phyloP scores from a whole-genome alignment of 2,329 filamentous ascomycete species.

The Alternaria incomplexa region DNA sequence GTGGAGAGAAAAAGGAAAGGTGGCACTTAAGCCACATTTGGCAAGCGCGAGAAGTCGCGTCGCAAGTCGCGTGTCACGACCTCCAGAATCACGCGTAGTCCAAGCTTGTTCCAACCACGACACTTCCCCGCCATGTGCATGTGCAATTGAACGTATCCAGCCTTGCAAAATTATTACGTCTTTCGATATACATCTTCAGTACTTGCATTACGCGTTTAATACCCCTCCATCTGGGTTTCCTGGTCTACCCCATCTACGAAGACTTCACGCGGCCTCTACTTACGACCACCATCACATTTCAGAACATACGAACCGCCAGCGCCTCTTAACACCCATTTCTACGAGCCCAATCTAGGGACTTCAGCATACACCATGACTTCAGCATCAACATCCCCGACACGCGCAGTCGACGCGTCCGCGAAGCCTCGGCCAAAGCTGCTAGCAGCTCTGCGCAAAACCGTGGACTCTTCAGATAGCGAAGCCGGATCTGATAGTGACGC shows the following conservation, averaged over 20 bases:
- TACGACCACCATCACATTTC: not conserved
- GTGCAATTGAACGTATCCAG: slow-evolving; percentile 12
- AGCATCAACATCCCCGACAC: not conserved
- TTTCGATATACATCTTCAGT: not conserved
- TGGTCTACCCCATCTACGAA: not conserved
- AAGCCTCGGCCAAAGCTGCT: slow-evolving; percentile 28
- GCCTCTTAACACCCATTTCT: not conserved
- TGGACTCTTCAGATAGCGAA: slow-evolving; percentile 49
- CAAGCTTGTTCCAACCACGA: slow-evolving; percentile 8
- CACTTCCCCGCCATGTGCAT: slow-evolving; percentile 17
- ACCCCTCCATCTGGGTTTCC: not conserved
- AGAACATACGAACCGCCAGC: not conserved
- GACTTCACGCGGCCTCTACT: not conserved
- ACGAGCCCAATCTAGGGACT: not conserved
- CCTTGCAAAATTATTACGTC: not conserved
- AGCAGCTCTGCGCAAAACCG: slow-evolving; percentile 28
- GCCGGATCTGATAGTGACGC: slow-evolving; percentile 45
- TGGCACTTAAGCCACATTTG: slow-evolving; percentile 17
- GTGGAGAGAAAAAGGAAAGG: not conserved
- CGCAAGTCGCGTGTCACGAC: slow-evolving; percentile 7
- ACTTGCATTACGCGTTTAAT: not conserved
- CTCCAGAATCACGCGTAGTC: slow-evolving; percentile 10
- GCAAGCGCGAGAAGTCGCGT: slow-evolving; percentile 15
- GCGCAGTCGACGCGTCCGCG: slow-evolving; percentile 20
- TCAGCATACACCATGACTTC: not conserved